Conservation (phyloP, 116 monocot genomes). For the Iris pallida region DNA sequence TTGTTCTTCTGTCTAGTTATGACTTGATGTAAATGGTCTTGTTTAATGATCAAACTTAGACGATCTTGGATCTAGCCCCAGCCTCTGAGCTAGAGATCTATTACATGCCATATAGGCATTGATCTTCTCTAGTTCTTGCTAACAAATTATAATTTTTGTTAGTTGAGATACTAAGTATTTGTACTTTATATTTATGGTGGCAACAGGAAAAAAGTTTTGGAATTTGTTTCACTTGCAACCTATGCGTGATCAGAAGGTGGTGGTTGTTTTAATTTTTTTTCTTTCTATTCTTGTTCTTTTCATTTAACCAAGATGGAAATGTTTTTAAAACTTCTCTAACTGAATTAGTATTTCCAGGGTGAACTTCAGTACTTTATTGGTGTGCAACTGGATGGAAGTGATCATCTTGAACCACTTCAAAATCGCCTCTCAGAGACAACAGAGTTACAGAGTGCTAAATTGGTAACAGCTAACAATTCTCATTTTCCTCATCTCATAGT, state of each 20-base stretch:
- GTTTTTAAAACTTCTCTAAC: slow-evolving; percentile 9
- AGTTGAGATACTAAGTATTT: slow-evolving; percentile 5
- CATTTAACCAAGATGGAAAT: not conserved
- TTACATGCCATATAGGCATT: no score
- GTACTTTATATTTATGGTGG: slow-evolving; percentile 2
- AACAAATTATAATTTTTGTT: not conserved
- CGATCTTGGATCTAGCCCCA: no score
- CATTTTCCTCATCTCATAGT: no score
- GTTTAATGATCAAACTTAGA: no score
- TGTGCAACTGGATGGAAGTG: slow-evolving; percentile 99
- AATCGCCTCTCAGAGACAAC: slow-evolving; percentile 79
- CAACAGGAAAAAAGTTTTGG: slow-evolving; percentile 97
- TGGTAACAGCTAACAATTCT: slow-evolving; percentile 36
- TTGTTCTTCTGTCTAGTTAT: slow-evolving; percentile 3
- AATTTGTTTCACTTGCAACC: slow-evolving; percentile 98
- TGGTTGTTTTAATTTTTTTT: not conserved
- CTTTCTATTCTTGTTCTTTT: slow-evolving; percentile 4
- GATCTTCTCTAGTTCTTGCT: no score
- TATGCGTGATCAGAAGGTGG: slow-evolving; percentile 96
- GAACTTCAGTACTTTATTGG: slow-evolving; percentile 99
- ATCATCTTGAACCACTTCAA: slow-evolving; percentile 79
- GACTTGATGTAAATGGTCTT: not conserved
- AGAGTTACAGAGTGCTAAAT: slow-evolving; percentile 66
- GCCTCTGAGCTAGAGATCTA: no score
- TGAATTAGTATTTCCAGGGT: slow-evolving; percentile 41